A percentile compares a stretch with the other conserved stretches of the same genome.
phyloP scores from a whole-genome alignment of 805 yeast species.

The Hanseniaspora singularis region DNA sequence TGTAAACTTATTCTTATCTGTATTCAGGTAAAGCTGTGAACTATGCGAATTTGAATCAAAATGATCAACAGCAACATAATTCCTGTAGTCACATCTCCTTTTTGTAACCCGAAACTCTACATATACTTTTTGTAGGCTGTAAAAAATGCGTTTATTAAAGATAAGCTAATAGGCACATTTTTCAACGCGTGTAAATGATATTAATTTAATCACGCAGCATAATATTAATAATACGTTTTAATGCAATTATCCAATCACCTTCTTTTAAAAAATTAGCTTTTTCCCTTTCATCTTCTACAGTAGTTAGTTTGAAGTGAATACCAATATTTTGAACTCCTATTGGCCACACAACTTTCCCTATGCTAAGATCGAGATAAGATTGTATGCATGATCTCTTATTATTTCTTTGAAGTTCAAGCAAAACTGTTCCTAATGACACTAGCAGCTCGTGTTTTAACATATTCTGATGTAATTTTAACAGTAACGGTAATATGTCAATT shows the following conservation, averaged over 20 bases:
- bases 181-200: too few relatives aligned
- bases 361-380: conserved; percentile 59
- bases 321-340: conserved; percentile 72
- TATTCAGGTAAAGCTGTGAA: too few relatives aligned
- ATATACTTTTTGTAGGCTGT: too few relatives aligned
- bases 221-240: conserved; percentile 62
- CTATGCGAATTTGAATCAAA: too few relatives aligned
- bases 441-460: conserved; percentile 33
- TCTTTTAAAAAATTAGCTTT: conserved; percentile 67
- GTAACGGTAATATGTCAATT: conserved; percentile 37
- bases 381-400: conserved; percentile 46
- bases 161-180: too few relatives aligned
- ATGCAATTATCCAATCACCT: conserved; percentile 63
- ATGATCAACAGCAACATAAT: too few relatives aligned
- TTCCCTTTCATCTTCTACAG: conserved; percentile 23
- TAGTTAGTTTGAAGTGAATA: conserved; percentile 49
- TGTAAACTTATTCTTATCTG: too few relatives aligned
- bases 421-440: conserved; percentile 46
- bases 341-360: conserved; percentile 89
- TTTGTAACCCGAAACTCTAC: not conserved
- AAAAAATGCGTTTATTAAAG: too few relatives aligned
- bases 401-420: conserved; percentile 44
- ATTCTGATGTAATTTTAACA: conserved; percentile 42
- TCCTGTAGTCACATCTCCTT: too few relatives aligned
- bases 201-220: too few relatives aligned